Evolutionary conservation across 768 basidiomycete genomes (phyloP).

Genomic region (Pleurotus ostreatus): DNA sequence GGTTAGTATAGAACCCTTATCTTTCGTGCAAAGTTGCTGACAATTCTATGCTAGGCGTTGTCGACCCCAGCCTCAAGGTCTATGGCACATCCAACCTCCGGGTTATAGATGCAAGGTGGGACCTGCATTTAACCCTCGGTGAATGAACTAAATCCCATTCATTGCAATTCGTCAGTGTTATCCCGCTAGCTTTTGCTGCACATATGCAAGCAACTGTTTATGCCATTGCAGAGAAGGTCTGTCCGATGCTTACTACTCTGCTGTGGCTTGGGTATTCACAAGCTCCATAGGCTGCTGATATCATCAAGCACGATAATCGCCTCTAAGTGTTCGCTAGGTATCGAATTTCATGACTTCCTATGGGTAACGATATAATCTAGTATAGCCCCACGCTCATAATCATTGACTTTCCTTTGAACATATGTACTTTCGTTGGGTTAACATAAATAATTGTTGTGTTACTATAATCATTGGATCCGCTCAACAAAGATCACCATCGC

Average conservation of each 20-base stretch:
- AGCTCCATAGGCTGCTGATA: too few species aligned
- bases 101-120: slow-evolving; percentile 22
- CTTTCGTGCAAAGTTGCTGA: neutral
- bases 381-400: too few species aligned
- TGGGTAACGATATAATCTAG: too few species aligned
- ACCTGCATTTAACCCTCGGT: neutral
- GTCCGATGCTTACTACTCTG: neutral
- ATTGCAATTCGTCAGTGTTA: slow-evolving; percentile 4
- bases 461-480: too few species aligned
- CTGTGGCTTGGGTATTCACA: too few species aligned
- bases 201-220: slow-evolving; percentile 16
- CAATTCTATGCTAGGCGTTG: slow-evolving; percentile 26
- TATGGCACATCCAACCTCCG: slow-evolving; percentile 41
- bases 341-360: too few species aligned
- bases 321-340: too few species aligned
- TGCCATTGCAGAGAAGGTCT: slow-evolving; percentile 19
- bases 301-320: too few species aligned
- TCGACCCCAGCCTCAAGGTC: slow-evolving; percentile 35
- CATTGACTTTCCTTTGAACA: too few species aligned
- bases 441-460: too few species aligned
- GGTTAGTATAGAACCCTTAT: neutral
- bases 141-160: neutral
- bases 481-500: too few species aligned
- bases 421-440: too few species aligned
- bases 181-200: slow-evolving; percentile 10